Conservation (phyloP, 306 rosid genomes). For the Trichosanthes cucumerina region DNA sequence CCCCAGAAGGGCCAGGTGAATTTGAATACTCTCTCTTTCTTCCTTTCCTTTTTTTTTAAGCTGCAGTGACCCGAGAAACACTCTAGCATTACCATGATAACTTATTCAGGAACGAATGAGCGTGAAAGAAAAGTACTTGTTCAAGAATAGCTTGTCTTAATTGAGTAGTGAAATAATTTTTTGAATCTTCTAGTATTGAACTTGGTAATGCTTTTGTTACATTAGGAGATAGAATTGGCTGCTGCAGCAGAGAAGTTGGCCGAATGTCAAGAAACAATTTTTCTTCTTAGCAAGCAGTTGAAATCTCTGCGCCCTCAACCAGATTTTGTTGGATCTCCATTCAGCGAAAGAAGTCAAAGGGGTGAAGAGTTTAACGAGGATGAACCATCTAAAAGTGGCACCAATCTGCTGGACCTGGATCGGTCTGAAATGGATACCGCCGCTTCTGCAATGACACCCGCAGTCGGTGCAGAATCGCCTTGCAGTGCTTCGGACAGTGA, state of each 20-base stretch:
- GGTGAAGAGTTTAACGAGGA: constrained; percentile 35
- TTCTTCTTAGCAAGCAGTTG: constrained; percentile 88
- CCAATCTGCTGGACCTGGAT: constrained; percentile 36
- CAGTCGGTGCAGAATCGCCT: constrained; percentile 40
- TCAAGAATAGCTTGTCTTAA: neutral
- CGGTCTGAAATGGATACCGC: constrained; percentile 38
- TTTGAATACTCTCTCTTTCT: neutral
- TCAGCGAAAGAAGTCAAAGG: constrained; percentile 38
- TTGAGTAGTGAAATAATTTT: neutral
- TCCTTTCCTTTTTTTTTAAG: no score
- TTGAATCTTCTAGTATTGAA: neutral
- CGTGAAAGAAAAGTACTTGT: neutral
- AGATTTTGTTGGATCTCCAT: constrained; percentile 41
- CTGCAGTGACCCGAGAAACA: neutral
- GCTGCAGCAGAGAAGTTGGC: constrained; percentile 94
- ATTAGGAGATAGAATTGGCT: constrained; percentile 69
- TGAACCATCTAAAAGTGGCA: constrained; percentile 38
- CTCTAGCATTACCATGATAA: neutral
- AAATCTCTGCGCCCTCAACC: constrained; percentile 68
- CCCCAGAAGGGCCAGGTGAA: constrained; percentile 55
- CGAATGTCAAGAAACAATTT: constrained; percentile 96
- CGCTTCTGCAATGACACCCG: constrained; percentile 26
- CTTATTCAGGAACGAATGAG: neutral
- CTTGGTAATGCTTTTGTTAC: constrained; percentile 1
- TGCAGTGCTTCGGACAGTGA: constrained; percentile 57